Percentiles rank a stretch among this genome's conserved stretches.
These are phyloP conservation scores for Stagonosporopsis chrysanthemi DNA, from an alignment of 2,329 filamentous ascomycete genomes.

Conservation along the genomic window DNA sequence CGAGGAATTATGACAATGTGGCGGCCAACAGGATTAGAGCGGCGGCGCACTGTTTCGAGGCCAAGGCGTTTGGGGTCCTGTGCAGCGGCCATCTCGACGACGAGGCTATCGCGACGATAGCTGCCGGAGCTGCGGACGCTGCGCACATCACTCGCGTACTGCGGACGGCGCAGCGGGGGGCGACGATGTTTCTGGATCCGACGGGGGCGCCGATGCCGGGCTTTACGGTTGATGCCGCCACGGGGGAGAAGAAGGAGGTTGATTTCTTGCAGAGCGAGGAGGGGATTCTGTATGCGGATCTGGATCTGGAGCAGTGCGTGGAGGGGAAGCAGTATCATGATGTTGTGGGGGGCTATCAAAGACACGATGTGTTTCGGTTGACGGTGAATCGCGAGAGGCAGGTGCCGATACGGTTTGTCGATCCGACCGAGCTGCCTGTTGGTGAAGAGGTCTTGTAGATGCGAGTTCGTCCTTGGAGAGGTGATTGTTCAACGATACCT, in stretches of 20 bases:
- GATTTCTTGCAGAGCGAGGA: slow-evolving; percentile 57
- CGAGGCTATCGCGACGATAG: slow-evolving; percentile 49
- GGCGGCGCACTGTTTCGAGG: slow-evolving; percentile 65
- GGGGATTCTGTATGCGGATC: slow-evolving; percentile 61
- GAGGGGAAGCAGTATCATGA: slow-evolving; percentile 67
- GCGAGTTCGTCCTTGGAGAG: not conserved
- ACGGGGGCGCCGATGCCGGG: slow-evolving; percentile 53
- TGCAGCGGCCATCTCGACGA: slow-evolving; percentile 56
- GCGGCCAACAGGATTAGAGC: slow-evolving; percentile 61
- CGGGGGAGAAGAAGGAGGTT: slow-evolving; percentile 26
- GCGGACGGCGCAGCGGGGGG: slow-evolving; percentile 52
- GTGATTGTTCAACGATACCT: no score
- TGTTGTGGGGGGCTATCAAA: slow-evolving; percentile 63
- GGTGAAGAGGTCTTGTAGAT: not conserved
- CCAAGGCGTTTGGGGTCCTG: slow-evolving; percentile 63
- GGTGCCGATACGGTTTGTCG: slow-evolving; percentile 35
- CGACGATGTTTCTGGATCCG: slow-evolving; percentile 61
- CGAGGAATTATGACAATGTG: slow-evolving; percentile 62
- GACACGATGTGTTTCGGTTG: slow-evolving; percentile 62
- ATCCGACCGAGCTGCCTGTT: not conserved
- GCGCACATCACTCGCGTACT: slow-evolving; percentile 46
- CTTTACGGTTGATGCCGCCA: slow-evolving; percentile 46
- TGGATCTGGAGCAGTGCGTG: slow-evolving; percentile 59
- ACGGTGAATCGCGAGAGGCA: slow-evolving; percentile 55
- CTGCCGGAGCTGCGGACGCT: slow-evolving; percentile 37